Evolutionary conservation across 441 rosid genomes (phyloP).

Genomic region (Pelargonium fulgidum): DNA sequence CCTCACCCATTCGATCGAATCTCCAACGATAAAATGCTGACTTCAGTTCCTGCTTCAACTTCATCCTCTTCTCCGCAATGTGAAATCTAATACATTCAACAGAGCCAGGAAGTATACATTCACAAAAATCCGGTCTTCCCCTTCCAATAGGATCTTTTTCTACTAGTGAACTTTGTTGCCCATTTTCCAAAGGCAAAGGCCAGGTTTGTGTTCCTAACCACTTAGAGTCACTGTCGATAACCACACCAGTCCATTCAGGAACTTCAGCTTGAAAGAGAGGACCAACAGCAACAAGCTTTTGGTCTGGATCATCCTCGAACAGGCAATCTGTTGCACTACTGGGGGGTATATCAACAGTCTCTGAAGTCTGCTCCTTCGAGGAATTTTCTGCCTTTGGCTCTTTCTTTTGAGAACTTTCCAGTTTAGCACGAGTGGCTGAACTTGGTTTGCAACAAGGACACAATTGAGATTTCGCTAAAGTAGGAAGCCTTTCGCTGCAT

Average conservation of each 20-base stretch:
- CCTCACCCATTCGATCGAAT: conserved; percentile 57
- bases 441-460: conserved; percentile 33
- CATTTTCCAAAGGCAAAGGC: conserved; percentile 25
- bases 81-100: conserved; percentile 48
- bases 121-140: conserved; percentile 38
- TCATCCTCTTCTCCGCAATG: conserved; percentile 54
- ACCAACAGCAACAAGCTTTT: conserved; percentile 31
- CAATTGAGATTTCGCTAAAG: conserved; percentile 21
- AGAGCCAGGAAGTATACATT: conserved; percentile 35
- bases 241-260: conserved; percentile 40
- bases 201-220: conserved; percentile 49
- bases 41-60: conserved; percentile 45
- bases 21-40: conserved; percentile 43
- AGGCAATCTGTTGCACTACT: conserved; percentile 11
- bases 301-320: conserved; percentile 21
- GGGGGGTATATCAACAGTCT: conserved; percentile 22
- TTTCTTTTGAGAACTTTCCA: conserved; percentile 11
- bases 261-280: conserved; percentile 43
- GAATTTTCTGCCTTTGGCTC: conserved; percentile 15
- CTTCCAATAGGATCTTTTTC: conserved; percentile 26
- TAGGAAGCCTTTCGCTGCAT: conserved; percentile 28
- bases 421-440: conserved; percentile 26
- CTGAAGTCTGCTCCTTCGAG: conserved; percentile 15
- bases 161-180: conserved; percentile 13
- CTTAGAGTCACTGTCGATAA: conserved; percentile 36